Evolutionary conservation across 768 basidiomycete species (phyloP).

Genomic region (Podaxis carcinomalis): DNA sequence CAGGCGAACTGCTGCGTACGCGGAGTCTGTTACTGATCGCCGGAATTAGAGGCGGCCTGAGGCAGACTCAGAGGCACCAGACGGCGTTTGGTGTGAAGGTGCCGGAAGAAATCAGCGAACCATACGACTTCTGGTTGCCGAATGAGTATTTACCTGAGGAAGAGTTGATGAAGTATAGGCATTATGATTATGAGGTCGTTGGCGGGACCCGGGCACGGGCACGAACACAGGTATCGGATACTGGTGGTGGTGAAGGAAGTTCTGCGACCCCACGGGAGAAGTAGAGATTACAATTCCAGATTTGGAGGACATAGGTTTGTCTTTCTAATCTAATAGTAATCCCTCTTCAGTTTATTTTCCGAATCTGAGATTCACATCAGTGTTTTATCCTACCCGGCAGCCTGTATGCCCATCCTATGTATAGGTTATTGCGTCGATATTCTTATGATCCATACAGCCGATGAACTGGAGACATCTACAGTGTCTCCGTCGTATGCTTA

Average conservation of each 20-base stretch:
- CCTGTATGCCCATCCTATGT: neutral
- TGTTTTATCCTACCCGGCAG: neutral
- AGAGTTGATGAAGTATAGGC: conserved; percentile 7
- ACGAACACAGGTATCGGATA: neutral
- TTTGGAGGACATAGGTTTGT: neutral
- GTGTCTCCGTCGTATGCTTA: too few relatives aligned
- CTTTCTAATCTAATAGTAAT: neutral
- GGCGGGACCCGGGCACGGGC: neutral
- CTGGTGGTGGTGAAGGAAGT: neutral
- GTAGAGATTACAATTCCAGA: neutral
- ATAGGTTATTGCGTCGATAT: neutral
- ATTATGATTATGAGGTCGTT: neutral
- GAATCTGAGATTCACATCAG: neutral
- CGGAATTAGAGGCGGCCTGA: conserved; percentile 5
- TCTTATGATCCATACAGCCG: neutral
- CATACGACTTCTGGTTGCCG: conserved; percentile 9
- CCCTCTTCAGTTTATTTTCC: neutral
- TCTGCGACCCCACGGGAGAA: neutral
- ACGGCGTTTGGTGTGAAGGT: conserved; percentile 10
- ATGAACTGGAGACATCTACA: neutral
- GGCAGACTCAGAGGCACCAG: conserved; percentile 8
- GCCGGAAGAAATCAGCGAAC: conserved; percentile 5
- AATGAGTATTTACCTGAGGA: conserved; percentile 11
- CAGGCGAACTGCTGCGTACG: conserved; percentile 4
- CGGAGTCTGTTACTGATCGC: conserved; percentile 2